Evolutionary conservation across 768 basidiomycete genomes (phyloP), one percentile per base, ranked within the genome.

Genomic region (Tricholomella constricta): DNA sequence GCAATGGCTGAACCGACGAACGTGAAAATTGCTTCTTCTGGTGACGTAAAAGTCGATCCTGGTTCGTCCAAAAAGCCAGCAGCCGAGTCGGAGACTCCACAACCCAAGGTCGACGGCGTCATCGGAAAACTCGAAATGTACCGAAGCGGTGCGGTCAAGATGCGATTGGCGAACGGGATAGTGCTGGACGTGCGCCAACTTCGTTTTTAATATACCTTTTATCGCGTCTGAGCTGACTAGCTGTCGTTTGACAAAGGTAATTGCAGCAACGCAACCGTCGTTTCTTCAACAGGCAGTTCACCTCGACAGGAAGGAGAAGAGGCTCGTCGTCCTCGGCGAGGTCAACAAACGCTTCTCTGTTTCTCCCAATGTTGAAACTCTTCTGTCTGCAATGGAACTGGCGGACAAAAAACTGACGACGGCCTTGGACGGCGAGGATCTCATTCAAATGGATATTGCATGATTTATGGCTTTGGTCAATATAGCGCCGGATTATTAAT

Each of bases 281-380:
- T 96, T 96, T 68, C 78, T 95, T 2, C 91, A 95, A 65, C 92
- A 96, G 51, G 88, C 89, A 6, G 86, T 91, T 17, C 79, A 86
- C 60, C 64, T 96, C 25, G 86, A 96, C 65, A 62, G 71, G 46
- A 69, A 69, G 34, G 71, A 76, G 17, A 88, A 87, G 61, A 75
- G 74, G 22, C 69, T 93, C 19, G 78, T 77, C 32, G 84, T 94
- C 4, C 74, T 97, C 1, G 94, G 94, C n/a, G 88, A 94, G 65
- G 81, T 96, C 43, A 86, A 87, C 73, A 88, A 87, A 67, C 84
- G 88, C 52, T 96, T 92, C 62, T 78, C 90, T 20, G 86, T 87
- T 31, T 88, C 92, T 0, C 94, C 94, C 0, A 84, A 97, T 61
- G 75, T 96, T 17, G 89, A 94, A 41, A 70, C 81, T 0, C 74